Percentiles rank a stretch among this genome's conserved stretches.
phyloP scores from a whole-genome alignment of 371 early-diverging fungal genomes.

The Mortierella sp. region DNA sequence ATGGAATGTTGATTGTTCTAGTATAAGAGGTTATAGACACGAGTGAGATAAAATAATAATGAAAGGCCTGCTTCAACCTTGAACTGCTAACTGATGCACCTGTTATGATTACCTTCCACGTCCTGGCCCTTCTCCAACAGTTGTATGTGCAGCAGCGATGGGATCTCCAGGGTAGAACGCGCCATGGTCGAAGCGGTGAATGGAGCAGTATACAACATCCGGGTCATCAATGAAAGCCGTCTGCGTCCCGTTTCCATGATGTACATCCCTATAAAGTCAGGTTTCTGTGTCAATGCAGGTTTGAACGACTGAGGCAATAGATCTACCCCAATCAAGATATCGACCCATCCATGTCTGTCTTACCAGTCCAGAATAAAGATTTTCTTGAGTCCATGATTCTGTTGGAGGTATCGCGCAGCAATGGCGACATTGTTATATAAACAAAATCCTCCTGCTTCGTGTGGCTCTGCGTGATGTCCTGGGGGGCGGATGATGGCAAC shows the following conservation, averaged over 20 bases:
- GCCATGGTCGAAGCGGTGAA: constrained; percentile 88
- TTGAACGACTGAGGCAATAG: not conserved
- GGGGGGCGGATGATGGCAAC: constrained; percentile 91
- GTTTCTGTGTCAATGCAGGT: not conserved
- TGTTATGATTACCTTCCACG: constrained; percentile 65
- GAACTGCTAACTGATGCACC: not conserved
- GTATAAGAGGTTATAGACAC: not conserved
- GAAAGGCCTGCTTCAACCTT: not conserved
- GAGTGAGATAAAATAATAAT: not conserved
- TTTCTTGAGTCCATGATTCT: constrained; percentile 61
- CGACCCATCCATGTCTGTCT: not conserved
- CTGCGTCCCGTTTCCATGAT: constrained; percentile 96
- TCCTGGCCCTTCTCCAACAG: constrained; percentile 75
- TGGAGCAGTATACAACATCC: constrained; percentile 85
- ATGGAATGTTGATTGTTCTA: constrained; percentile 91
- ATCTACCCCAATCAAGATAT: not conserved
- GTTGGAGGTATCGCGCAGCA: constrained; percentile 75
- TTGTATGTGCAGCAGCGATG: constrained; percentile 65
- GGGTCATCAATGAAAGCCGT: constrained; percentile 83
- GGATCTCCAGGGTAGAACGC: constrained; percentile 82
- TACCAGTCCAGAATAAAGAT: constrained; percentile 93
- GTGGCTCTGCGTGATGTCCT: constrained; percentile 92
- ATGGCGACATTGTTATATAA: constrained; percentile 92
- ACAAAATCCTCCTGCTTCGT: constrained; percentile 89
- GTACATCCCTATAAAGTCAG: constrained; percentile 79